Base-by-base conservation (phyloP, 2,329 filamentous ascomycete genomes). In the Colletotrichum gigasporum region DNA sequence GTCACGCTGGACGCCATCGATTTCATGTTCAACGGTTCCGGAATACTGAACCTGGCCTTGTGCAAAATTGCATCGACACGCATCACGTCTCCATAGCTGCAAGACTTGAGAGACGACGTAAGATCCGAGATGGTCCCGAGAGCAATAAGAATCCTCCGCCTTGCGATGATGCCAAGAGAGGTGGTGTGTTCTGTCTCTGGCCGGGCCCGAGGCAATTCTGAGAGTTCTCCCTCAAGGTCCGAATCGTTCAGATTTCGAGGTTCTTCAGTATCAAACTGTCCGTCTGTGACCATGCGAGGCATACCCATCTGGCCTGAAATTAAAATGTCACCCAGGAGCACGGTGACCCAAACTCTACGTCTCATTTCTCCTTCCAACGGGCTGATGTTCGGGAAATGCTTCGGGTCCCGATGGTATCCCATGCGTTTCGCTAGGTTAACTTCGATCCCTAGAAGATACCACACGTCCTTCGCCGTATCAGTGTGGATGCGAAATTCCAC, bases 221-320 rank as follows among this genome's bases (percentile, higher is more conserved):
- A 70, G 2, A 73, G 75, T 2, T 66, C 35, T 8, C 73, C 67
- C 34, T 77, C 71, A 44, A 85, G 78, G 41, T 85, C 83, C 1
- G 66, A 68, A 54, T 84, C 82, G 1, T 76, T 67, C 0, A 84
- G 71, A 48, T 84, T 85, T 0, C 71, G 71, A 2, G 83, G 83
- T 34, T 77, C 74, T 14, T 71, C 67, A 0, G 80, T 80, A 61
- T 85, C 82, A 34, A 72, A 74, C 12, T 79, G 73, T 16, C 75
- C 71, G 5, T 77, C 72, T 5, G 75, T 74, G 10, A 83, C 74
- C 70, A 83, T 76, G 2, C 77, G 74, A 1, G 82, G 82, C 18
- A 84, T 68, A 2, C 82, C 82, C 61, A 83, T 75, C 50, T 83
- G 81, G 11, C 78, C 76, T 0, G 80, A 82, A 4, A 82, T 74